Conservation (phyloP, 441 rosid genomes). For the Raphanus hybrid region DNA sequence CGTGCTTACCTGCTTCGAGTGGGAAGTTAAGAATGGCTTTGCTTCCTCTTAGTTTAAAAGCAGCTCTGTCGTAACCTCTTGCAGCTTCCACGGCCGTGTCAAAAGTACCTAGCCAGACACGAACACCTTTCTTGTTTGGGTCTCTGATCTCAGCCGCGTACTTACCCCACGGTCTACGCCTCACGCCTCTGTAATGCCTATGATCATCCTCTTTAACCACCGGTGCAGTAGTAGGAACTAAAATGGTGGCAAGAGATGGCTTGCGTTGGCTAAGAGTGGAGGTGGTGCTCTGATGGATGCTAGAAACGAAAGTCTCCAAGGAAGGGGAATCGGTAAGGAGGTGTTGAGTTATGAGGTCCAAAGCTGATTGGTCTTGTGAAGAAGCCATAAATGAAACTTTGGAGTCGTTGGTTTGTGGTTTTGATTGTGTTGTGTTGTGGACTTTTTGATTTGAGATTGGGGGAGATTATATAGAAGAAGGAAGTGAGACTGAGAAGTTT, state of each 20-base stretch:
- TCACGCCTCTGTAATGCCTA: conserved; percentile 61
- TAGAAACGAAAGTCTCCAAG: conserved; percentile 40
- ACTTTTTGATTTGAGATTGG: conserved; percentile 7
- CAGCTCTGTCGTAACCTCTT: conserved; percentile 58
- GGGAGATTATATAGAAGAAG: conserved; percentile 19
- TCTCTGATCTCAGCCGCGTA: conserved; percentile 68
- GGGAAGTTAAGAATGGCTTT: conserved; percentile 69
- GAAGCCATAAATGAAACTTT: conserved; percentile 12
- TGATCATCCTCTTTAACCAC: conserved; percentile 32
- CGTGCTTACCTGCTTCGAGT: conserved; percentile 56
- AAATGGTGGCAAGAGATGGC: conserved; percentile 53
- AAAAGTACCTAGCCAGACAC: conserved; percentile 65
- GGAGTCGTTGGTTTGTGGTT: not conserved
- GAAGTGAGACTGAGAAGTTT: conserved; percentile 31
- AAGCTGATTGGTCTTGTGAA: conserved; percentile 42
- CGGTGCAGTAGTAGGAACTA: conserved; percentile 31
- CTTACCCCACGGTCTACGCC: conserved; percentile 65
- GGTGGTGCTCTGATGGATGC: conserved; percentile 28
- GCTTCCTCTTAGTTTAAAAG: conserved; percentile 59
- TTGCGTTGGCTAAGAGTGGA: conserved; percentile 63
- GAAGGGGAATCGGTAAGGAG: conserved; percentile 59
- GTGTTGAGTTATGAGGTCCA: conserved; percentile 63
- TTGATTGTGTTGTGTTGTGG: conserved; percentile 7
- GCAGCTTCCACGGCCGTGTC: conserved; percentile 66
- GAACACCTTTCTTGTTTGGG: conserved; percentile 59